Percentiles rank a stretch among this genome's conserved stretches.
Evolutionary conservation across 768 basidiomycete species (phyloP).

Genomic region (Leccinum imitatum): DNA sequence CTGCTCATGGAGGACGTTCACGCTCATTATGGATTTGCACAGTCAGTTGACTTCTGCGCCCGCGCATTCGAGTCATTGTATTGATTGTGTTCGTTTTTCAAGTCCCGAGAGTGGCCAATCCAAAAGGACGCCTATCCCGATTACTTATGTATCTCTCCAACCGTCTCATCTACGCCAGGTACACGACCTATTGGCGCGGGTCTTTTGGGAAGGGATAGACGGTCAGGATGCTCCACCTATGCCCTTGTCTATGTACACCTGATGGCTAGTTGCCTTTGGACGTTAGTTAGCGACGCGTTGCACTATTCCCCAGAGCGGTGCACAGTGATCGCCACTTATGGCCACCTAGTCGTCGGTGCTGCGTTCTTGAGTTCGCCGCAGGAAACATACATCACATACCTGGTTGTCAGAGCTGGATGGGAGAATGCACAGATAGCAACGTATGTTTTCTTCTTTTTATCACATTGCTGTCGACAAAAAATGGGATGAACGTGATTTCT

Average conservation of each 20-base stretch:
- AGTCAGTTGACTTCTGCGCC: conserved; percentile 40
- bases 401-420: conserved; percentile 79
- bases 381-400: conserved; percentile 82
- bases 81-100: conserved; percentile 5
- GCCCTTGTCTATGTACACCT: neutral
- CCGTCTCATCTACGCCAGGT: conserved; percentile 63
- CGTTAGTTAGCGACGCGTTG: conserved; percentile 66
- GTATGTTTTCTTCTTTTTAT: conserved; percentile 36
- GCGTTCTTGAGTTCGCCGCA: conserved; percentile 76
- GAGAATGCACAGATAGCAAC: conserved; percentile 77
- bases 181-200: conserved; percentile 63
- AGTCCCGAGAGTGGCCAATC: conserved; percentile 58
- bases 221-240: conserved; percentile 39
- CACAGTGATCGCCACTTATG: conserved; percentile 76
- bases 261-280: conserved; percentile 2
- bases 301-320: conserved; percentile 67
- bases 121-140: conserved; percentile 46
- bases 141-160: conserved; percentile 63
- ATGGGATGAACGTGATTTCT: neutral
- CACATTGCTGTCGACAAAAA: neutral
- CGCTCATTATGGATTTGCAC: conserved; percentile 58
- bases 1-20: conserved; percentile 69
- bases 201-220: conserved; percentile 78
- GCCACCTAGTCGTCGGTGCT: conserved; percentile 66
- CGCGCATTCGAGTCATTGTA: neutral